Conservation (phyloP, 1,284 basidiomycete genomes). For the Trametes sp. region DNA sequence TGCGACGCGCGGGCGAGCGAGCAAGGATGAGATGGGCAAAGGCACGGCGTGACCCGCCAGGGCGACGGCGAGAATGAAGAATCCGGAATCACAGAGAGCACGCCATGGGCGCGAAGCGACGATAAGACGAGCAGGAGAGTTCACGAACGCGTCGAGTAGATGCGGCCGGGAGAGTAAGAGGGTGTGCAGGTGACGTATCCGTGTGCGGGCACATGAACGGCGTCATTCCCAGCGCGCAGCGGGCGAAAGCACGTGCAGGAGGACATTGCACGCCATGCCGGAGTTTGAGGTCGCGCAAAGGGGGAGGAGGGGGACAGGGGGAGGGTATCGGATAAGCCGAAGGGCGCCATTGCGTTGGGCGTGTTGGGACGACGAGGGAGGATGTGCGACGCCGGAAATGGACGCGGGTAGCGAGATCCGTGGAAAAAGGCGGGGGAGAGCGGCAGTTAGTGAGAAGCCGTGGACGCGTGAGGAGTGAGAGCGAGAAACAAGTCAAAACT, state of each 20-base stretch:
- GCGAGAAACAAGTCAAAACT: slow-evolving; percentile 30
- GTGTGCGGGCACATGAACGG: slow-evolving; percentile 29
- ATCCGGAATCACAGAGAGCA: slow-evolving; percentile 26
- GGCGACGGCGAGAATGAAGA: slow-evolving; percentile 17
- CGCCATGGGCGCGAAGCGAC: slow-evolving; percentile 26
- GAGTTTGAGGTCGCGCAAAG: slow-evolving; percentile 18
- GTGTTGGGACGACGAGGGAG: slow-evolving; percentile 20
- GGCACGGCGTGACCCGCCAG: slow-evolving; percentile 23
- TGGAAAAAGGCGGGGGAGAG: slow-evolving; percentile 30
- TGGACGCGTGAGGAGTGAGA: slow-evolving; percentile 23
- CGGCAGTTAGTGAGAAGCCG: slow-evolving; percentile 31
- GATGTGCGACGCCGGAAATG: slow-evolving; percentile 29
- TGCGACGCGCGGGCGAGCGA: slow-evolving; percentile 24
- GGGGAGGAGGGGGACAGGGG: slow-evolving; percentile 14
- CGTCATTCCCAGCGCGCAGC: slow-evolving; percentile 25
- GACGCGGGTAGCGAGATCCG: slow-evolving; percentile 25
- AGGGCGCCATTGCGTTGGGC: slow-evolving; percentile 21
- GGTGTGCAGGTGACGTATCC: slow-evolving; percentile 32
- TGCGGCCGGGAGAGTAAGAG: slow-evolving; percentile 15
- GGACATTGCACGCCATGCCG: slow-evolving; percentile 10
- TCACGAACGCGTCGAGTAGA: slow-evolving; percentile 9
- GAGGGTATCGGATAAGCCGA: slow-evolving; percentile 26
- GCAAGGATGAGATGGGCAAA: slow-evolving; percentile 12
- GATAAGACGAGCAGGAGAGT: slow-evolving; percentile 24
- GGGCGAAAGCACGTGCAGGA: slow-evolving; percentile 26